These are phyloP conservation scores for Aspergillus unguis DNA, from an alignment of 2,329 filamentous ascomycete species.

Conservation along the genomic window DNA sequence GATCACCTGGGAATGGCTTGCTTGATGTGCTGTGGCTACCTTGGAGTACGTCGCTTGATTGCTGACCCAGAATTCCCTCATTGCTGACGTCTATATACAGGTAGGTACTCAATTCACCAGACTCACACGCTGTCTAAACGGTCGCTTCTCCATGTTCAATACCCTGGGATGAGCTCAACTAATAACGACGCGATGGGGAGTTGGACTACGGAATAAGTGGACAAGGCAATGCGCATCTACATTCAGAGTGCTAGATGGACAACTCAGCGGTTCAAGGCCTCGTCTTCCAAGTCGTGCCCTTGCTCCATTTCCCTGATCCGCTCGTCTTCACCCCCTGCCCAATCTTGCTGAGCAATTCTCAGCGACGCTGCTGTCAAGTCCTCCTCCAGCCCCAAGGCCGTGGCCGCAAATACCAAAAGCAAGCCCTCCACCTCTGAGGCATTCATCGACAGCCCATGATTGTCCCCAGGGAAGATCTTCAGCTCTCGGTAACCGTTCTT, in stretches of 20 bases:
- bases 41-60: no score
- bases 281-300: constrained; percentile 37
- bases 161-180: no score
- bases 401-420: constrained; percentile 39
- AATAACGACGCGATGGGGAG: no score
- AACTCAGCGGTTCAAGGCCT: constrained; percentile 17
- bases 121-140: no score
- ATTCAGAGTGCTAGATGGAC: neutral
- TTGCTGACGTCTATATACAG: no score
- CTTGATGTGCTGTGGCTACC: no score
- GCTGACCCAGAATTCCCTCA: no score
- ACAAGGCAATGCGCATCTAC: neutral
- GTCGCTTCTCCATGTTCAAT: no score
- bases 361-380: constrained; percentile 13
- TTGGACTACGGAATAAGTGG: no score
- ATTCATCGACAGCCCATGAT: constrained; percentile 42
- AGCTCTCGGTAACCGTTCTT: constrained; percentile 30
- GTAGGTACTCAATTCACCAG: no score
- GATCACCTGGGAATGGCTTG: no score
- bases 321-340: constrained; percentile 20
- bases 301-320: constrained; percentile 29
- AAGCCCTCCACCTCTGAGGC: constrained; percentile 37
- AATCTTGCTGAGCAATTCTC: constrained; percentile 19
- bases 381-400: constrained; percentile 30
- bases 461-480: constrained; percentile 41